Percentiles rank a stretch among this genome's conserved stretches.
These are phyloP conservation scores for Pichia sp. DNA, from an alignment of 1,139 yeast genomes.

Conservation along the genomic window DNA sequence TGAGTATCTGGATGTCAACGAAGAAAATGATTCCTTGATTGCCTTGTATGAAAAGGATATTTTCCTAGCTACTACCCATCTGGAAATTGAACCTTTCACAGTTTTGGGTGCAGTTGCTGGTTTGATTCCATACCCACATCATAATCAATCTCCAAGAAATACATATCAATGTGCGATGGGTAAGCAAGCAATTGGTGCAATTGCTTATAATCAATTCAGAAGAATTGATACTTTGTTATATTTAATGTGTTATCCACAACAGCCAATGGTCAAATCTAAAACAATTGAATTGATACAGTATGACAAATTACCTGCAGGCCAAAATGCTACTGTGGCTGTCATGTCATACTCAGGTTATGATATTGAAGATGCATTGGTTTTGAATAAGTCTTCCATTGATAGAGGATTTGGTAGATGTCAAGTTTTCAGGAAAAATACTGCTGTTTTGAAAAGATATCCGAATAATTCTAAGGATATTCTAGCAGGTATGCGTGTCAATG, in stretches of 20 bases:
- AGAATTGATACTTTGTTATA: conserved; percentile 92
- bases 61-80: conserved; percentile 62
- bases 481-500: conserved; percentile 86
- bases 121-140: conserved; percentile 98
- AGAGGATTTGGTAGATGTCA: conserved; percentile 98
- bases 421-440: conserved; percentile 89
- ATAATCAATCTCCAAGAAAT: conserved; percentile 97
- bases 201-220: conserved; percentile 92
- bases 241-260: conserved; percentile 97
- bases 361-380: conserved; percentile 97
- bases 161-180: conserved; percentile 99
- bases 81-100: conserved; percentile 96
- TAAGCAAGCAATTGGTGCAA: conserved; percentile 99
- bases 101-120: conserved; percentile 98
- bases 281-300: conserved; percentile 93
- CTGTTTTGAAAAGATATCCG: conserved; percentile 83
- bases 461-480: conserved; percentile 90
- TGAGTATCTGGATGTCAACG: conserved; percentile 95
- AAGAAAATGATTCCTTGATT: conserved; percentile 91
- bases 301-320: conserved; percentile 98
- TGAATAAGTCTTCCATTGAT: conserved; percentile 88
- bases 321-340: conserved; percentile 97
- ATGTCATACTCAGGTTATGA: conserved; percentile 99
- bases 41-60: conserved; percentile 80
- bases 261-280: conserved; percentile 97